Conservation (phyloP, 2,329 filamentous ascomycete species). For the Clarireedia paspali region DNA sequence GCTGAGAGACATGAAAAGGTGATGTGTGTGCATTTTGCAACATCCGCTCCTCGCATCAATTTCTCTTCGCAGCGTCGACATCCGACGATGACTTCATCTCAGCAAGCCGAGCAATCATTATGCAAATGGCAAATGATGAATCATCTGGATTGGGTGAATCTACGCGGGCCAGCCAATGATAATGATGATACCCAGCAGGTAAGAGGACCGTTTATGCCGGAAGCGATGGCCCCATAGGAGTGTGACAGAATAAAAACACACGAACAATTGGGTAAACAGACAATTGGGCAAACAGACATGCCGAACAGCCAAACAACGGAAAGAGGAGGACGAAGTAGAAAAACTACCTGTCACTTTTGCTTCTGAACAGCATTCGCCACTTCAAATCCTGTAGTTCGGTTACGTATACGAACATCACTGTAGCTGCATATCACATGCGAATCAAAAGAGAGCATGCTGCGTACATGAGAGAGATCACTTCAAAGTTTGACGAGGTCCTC, state of each 20-base stretch:
- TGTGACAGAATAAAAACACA: neutral
- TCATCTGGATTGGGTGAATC: conserved; percentile 1
- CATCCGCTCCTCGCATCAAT: neutral
- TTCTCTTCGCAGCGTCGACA: conserved; percentile 3
- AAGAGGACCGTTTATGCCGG: neutral
- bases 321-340: neutral
- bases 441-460: neutral
- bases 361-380: neutral
- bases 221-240: no score
- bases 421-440: neutral
- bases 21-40: conserved; percentile 4
- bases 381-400: neutral
- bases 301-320: neutral
- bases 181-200: neutral
- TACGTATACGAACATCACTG: neutral
- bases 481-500: no score
- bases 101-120: neutral
- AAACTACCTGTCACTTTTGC: neutral
- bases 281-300: neutral
- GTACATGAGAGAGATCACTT: no score
- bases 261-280: neutral
- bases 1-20: conserved; percentile 6
- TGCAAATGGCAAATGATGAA: neutral
- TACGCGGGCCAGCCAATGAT: conserved; percentile 1
- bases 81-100: conserved; percentile 8